Base-by-base conservation (phyloP, 1,139 yeast species). In the Eremothecium cymbalariae region DNA sequence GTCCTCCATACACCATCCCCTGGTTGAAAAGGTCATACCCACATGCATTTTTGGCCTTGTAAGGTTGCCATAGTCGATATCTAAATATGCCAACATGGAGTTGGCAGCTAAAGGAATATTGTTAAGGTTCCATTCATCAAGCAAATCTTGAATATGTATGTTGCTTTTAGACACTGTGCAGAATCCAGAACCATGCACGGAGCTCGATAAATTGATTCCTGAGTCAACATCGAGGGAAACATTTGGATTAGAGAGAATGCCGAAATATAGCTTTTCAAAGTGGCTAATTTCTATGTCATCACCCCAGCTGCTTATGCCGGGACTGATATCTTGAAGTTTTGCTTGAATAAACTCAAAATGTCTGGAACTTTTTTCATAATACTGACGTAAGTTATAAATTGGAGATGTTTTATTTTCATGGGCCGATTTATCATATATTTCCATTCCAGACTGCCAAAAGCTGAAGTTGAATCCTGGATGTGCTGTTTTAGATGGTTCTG, bases 1-100 rank as follows among this genome's bases (percentile, higher is more conserved):
- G 47, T 84, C 95, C 49, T 81, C 93, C 36, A 72, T 63, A 36
- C 66, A 68, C 94, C 94, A 86, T 45, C 79, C 72, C 40, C 76
- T 74, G 2, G 80, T 66, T 28, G 86, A 72, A 48, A 77, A 79
- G 15, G 80, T 63, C 82, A 77, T 77, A 1, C 82, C 84, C 6
- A 72, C 67, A 53, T 67, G 66, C 32, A 78, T 51, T 59, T 64
- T 62, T 0, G 81, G 72, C 8, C 57, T 57, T 1, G 72, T 62
- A 36, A 70, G 63, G 3, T 67, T 52, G 11, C 70, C 66, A 38
- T 62, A 65, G 22, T 68, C 64, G 18, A 57, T 45, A 32, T 66
- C 59, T 22, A 70, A 47, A 41, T 59, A 59, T 34, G 64, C 58
- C 23, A 72, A 53, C 7, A 80, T 49, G 1, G 86, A 76, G 32